Percentiles rank a stretch among this genome's conserved stretches.
These are phyloP conservation scores for Epichloe hybrida DNA, from an alignment of 2,329 filamentous ascomycete genomes.

Conservation along the genomic window DNA sequence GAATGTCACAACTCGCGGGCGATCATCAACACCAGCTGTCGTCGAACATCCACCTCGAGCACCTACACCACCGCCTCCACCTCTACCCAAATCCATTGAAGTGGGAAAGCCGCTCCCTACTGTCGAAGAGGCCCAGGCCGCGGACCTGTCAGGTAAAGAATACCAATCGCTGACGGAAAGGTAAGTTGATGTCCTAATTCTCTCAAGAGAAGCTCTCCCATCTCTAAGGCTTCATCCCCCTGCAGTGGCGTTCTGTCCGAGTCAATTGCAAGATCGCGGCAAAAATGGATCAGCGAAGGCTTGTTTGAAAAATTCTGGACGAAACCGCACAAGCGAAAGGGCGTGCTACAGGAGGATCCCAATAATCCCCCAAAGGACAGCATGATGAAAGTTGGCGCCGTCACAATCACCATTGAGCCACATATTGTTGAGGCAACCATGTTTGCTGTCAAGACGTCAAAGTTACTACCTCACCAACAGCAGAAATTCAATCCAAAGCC, in stretches of 20 bases:
- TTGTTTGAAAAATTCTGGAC: slow-evolving; percentile 69
- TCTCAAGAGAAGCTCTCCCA: neutral
- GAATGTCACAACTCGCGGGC: slow-evolving; percentile 40
- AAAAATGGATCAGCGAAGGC: slow-evolving; percentile 58
- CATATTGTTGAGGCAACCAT: slow-evolving; percentile 67
- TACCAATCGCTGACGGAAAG: slow-evolving; percentile 65
- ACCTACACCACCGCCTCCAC: slow-evolving; percentile 21
- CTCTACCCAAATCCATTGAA: slow-evolving; percentile 48
- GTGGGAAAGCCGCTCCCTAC: slow-evolving; percentile 60
- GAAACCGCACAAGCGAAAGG: slow-evolving; percentile 56
- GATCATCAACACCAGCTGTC: slow-evolving; percentile 32
- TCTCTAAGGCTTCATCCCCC: neutral
- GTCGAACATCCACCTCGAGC: slow-evolving; percentile 21
- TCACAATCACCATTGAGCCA: slow-evolving; percentile 65
- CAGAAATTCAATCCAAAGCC: slow-evolving; percentile 7
- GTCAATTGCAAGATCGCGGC: slow-evolving; percentile 58
- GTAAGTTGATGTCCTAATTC: slow-evolving; percentile 22
- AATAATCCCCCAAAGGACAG: slow-evolving; percentile 57
- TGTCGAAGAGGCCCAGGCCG: slow-evolving; percentile 51
- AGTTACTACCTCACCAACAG: slow-evolving; percentile 26
- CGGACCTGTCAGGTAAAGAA: slow-evolving; percentile 47
- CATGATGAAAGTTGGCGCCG: slow-evolving; percentile 60
- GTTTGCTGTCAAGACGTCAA: slow-evolving; percentile 56
- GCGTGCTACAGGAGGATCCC: slow-evolving; percentile 46
- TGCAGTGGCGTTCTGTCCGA: slow-evolving; percentile 59